Base-by-base conservation (phyloP, 2,329 filamentous ascomycete species). In the Hortaea werneckii region DNA sequence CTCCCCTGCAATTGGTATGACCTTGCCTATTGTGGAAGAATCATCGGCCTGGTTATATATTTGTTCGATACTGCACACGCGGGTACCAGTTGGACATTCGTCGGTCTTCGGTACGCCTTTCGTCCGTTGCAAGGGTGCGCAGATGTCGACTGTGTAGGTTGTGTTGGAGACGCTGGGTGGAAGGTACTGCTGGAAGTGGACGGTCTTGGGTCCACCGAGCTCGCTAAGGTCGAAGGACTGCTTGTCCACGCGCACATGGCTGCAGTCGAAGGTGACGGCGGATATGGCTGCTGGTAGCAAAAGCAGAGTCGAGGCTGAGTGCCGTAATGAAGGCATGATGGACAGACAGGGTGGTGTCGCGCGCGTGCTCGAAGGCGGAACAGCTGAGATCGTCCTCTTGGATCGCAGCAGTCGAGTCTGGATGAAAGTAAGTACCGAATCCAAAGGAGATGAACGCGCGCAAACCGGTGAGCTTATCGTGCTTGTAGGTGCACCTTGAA, bases 131-230 rank as follows among this genome's bases (percentile, higher is more conserved):
- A 95, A 67, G 5, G 78, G 72, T 43, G 72, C 67, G 68, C 87
- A 94, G 41, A 94, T 73, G 58, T 94, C 84, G 47, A 94, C 62
- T 1, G 85, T 89, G 65, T 87, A 94, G 38, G 86, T 90, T 27
- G 80, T 87, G 64, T 92, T 92, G 49, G 71, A 73, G 28, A 77
- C 70, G 11, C 72, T 71, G 11, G 71, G 74, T 13, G 74, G 73
- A 6, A 58, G 59, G 5, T 62, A 58, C 10, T 69, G 61, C 51
- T 73, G 70, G 54, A 71, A 72, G 58, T 86, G 74, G 34, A 87
- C 80, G 0, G 80, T 78, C 62, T 83, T 83, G 30, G 83, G 81
- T 1, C 84, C 85, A 5, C 68, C 71, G 6, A 89, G 75, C 51
- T 72, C 65, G 27, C 70, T 69, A 29, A 90, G 70, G 65, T 88